Conservation (phyloP, 164 flowering plant genomes). For the Litsea cubeba region DNA sequence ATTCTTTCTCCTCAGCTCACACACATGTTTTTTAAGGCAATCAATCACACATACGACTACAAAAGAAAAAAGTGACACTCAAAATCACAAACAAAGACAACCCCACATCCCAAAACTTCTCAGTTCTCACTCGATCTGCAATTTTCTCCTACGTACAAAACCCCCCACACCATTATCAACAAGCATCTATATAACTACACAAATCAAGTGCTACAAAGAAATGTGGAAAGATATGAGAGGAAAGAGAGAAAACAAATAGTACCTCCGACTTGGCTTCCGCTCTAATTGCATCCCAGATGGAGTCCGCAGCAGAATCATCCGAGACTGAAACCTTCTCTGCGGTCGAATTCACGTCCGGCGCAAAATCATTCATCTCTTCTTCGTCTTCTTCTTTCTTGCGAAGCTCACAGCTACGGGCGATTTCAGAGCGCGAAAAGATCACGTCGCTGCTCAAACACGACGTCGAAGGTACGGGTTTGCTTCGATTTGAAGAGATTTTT, state of each 20-base stretch:
- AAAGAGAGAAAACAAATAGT: background rate
- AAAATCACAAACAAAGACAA: background rate
- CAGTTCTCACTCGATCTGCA: background rate
- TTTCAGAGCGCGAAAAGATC: slow-evolving; percentile 1
- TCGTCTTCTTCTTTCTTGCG: slow-evolving; percentile 2
- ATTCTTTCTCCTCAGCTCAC: too few relatives aligned
- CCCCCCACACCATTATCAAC: background rate
- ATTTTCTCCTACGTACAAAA: background rate
- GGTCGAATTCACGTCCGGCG: slow-evolving; percentile 11
- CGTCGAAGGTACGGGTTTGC: slow-evolving; percentile 19
- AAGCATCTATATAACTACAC: too few relatives aligned
- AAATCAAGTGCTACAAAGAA: background rate
- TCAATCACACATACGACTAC: too few relatives aligned
- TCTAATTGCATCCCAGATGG: slow-evolving; percentile 15
- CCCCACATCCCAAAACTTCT: background rate
- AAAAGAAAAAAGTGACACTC: background rate
- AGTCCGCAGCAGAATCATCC: background rate
- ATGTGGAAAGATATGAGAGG: background rate
- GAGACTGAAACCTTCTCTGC: background rate
- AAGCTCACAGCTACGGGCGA: background rate
- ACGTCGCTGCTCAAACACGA: slow-evolving; percentile 16
- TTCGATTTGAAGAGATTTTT: background rate
- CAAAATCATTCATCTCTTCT: slow-evolving; percentile 34
- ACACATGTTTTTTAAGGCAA: too few relatives aligned
- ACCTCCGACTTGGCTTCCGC: slow-evolving; percentile 13